Evolutionary conservation across 169 alveolate species (phyloP).

Genomic region (Perkinsus marinus): DNA sequence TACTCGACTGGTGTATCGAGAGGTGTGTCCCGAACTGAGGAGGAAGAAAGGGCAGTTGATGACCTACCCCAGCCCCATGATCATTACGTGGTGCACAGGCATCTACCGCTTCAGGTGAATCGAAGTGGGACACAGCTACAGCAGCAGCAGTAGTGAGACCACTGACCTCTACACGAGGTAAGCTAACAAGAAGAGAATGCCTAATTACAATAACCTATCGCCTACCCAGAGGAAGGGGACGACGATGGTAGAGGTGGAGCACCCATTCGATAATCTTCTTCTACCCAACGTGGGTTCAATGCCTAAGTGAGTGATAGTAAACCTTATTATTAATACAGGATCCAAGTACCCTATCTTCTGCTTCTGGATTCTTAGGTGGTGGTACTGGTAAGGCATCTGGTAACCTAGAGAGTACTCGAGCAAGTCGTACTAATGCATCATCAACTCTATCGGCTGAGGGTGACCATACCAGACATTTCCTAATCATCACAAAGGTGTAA

Average conservation of each 20-base stretch:
- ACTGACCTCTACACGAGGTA: not conserved
- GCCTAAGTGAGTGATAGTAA: not conserved
- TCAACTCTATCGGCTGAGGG: not conserved
- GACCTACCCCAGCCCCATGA: too few species aligned
- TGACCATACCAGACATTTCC: not conserved
- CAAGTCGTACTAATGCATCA: not conserved
- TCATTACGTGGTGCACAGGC: not conserved
- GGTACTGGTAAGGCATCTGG: not conserved
- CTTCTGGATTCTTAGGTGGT: not conserved
- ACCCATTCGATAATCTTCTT: not conserved
- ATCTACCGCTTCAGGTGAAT: not conserved
- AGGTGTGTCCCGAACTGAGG: not conserved
- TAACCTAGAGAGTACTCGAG: not conserved
- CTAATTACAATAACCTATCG: not conserved
- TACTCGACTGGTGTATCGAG: not conserved
- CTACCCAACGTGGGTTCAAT: not conserved
- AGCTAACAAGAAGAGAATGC: not conserved
- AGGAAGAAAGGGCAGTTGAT: not conserved
- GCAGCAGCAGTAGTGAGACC: not conserved
- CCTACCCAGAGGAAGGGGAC: not conserved
- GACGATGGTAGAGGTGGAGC: not conserved
- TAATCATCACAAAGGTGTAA: not conserved
- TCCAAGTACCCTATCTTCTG: not conserved
- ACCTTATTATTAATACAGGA: not conserved
- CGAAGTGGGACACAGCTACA: not conserved